A percentile compares a stretch with the other conserved stretches of the same genome.
Evolutionary conservation across 139 green algal species (phyloP).

Genomic region (Coelastrella sp.): DNA sequence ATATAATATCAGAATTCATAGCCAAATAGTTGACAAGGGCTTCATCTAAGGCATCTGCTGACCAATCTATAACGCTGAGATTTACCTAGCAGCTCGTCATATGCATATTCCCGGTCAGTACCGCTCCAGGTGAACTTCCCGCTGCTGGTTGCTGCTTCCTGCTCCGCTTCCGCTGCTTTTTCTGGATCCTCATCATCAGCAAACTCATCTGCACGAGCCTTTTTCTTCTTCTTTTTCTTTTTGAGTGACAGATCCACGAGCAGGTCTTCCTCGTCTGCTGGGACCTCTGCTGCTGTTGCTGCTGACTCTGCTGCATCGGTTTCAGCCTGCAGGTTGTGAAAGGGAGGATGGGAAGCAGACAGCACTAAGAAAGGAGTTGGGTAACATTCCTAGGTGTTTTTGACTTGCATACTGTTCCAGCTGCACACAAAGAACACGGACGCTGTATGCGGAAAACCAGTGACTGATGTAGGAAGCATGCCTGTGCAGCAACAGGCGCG

Average conservation of each 20-base stretch:
- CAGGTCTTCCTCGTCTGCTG: conserved; percentile 43
- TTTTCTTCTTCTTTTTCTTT: conserved; percentile 90
- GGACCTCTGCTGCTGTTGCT: background rate
- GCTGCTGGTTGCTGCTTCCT: conserved; percentile 26
- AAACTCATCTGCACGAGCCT: conserved; percentile 60
- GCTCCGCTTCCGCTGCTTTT: conserved; percentile 38
- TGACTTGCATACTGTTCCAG: background rate
- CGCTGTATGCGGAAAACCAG: background rate
- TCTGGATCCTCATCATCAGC: conserved; percentile 55
- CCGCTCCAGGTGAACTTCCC: conserved; percentile 90
- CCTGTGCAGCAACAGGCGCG: no score
- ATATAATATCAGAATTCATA: background rate
- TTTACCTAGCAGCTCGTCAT: conserved; percentile 94
- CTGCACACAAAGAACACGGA: background rate
- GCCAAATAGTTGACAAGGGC: no score
- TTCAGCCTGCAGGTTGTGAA: background rate
- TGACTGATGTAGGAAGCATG: no score
- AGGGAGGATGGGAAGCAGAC: background rate
- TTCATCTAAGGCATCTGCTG: background rate
- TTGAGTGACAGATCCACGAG: conserved; percentile 70
- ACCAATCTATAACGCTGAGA: background rate
- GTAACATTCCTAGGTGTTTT: background rate
- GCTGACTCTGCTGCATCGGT: conserved; percentile 7
- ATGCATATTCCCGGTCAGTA: conserved; percentile 95
- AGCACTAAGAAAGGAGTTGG: background rate